phyloP scores from a whole-genome alignment of 192 early-diverging fungal genomes.

The Coemansia sp. region DNA sequence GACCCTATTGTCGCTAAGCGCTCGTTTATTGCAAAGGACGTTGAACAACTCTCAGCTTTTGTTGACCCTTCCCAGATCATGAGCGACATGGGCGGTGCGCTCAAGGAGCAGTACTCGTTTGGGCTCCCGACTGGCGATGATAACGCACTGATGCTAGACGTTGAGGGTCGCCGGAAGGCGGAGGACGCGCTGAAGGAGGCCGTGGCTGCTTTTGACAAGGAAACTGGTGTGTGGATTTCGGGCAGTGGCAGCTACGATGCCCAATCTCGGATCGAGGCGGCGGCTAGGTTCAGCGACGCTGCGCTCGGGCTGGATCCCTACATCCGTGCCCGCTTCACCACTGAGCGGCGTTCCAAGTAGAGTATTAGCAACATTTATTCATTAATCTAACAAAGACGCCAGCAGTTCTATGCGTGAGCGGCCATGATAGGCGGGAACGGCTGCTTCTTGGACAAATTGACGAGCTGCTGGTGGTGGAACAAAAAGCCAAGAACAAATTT shows the following conservation, averaged over 20 bases:
- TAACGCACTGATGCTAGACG: constrained; percentile 56
- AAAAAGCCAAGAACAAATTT: constrained; percentile 36
- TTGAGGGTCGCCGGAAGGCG: constrained; percentile 38
- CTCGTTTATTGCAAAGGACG: constrained; percentile 68
- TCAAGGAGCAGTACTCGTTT: constrained; percentile 57
- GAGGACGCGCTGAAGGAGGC: constrained; percentile 38
- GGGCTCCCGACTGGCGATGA: constrained; percentile 50
- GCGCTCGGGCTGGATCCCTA: constrained; percentile 55
- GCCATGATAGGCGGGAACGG: constrained; percentile 32
- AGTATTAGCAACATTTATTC: too few species aligned
- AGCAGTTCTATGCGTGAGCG: neutral
- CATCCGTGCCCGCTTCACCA: constrained; percentile 38
- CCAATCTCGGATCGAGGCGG: constrained; percentile 20
- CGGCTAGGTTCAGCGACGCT: constrained; percentile 21
- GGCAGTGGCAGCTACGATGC: constrained; percentile 11
- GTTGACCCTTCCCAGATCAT: constrained; percentile 62
- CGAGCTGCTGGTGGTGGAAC: constrained; percentile 45
- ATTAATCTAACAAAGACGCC: neutral
- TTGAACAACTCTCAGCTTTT: constrained; percentile 58
- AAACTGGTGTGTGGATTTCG: constrained; percentile 49
- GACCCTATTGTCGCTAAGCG: constrained; percentile 83
- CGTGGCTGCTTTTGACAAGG: constrained; percentile 37
- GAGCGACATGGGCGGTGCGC: constrained; percentile 59
- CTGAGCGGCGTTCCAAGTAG: constrained; percentile 14
- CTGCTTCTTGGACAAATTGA: constrained; percentile 32